Percentiles rank a stretch among this genome's conserved stretches.
Conservation (phyloP, 345 rosid species). For the Salix caprea region DNA sequence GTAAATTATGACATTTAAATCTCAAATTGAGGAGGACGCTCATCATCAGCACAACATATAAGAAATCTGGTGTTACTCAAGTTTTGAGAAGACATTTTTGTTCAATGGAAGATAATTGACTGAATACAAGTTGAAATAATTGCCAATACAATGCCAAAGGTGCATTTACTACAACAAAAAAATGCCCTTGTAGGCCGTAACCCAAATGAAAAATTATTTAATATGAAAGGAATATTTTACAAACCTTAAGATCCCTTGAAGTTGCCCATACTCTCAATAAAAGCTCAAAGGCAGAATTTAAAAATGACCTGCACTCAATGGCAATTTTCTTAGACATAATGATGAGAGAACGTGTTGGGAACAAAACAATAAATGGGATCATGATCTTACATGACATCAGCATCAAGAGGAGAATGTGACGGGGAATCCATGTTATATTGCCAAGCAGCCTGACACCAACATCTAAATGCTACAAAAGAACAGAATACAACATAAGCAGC, state of each 20-base stretch:
- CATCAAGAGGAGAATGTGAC: conserved; percentile 58
- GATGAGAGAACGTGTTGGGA: background rate
- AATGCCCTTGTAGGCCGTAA: background rate
- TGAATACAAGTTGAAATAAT: background rate
- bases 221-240: background rate
- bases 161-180: background rate
- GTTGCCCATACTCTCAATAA: conserved; percentile 85
- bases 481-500: conserved; percentile 13
- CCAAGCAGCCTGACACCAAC: conserved; percentile 96
- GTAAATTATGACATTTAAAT: background rate
- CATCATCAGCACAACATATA: background rate
- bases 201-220: background rate
- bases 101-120: background rate
- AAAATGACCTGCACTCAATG: conserved; percentile 64
- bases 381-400: conserved; percentile 80
- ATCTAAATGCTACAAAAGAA: conserved; percentile 74
- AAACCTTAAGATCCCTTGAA: conserved; percentile 90
- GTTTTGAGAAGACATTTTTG: background rate
- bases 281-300: conserved; percentile 94
- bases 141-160: background rate
- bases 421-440: conserved; percentile 60
- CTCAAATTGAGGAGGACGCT: background rate
- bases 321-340: conserved; percentile 17
- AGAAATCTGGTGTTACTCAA: background rate
- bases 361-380: conserved; percentile 19